phyloP scores from a whole-genome alignment of 805 yeast genomes.

The Zygotorulaspora sp. region DNA sequence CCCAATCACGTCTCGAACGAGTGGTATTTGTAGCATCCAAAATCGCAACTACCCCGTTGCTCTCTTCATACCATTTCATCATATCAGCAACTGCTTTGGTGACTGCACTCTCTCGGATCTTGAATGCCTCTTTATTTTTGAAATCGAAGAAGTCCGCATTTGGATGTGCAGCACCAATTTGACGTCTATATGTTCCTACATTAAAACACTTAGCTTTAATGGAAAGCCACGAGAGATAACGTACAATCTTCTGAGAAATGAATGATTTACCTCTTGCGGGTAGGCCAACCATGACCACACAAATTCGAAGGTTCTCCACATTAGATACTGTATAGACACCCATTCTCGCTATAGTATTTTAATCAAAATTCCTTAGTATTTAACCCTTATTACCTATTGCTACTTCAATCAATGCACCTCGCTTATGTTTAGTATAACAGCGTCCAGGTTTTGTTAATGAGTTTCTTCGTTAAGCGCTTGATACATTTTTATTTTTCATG shows the following conservation, averaged over 20 bases:
- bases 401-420: no score
- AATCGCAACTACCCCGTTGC: slow-evolving; percentile 84
- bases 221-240: slow-evolving; percentile 89
- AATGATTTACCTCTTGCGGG: slow-evolving; percentile 93
- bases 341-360: slow-evolving; percentile 9
- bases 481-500: no score
- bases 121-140: slow-evolving; percentile 57
- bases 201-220: slow-evolving; percentile 83
- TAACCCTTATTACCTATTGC: no score
- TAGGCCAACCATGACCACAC: slow-evolving; percentile 84
- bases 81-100: slow-evolving; percentile 69
- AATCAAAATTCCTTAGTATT: not conserved
- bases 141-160: slow-evolving; percentile 77
- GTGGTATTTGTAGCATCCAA: slow-evolving; percentile 93
- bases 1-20: slow-evolving; percentile 58
- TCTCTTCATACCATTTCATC: slow-evolving; percentile 79
- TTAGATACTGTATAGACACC: slow-evolving; percentile 39
- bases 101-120: slow-evolving; percentile 64
- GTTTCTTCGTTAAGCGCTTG: no score
- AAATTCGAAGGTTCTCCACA: slow-evolving; percentile 59
- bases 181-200: slow-evolving; percentile 80
- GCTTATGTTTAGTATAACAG: no score
- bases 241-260: slow-evolving; percentile 88
- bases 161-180: slow-evolving; percentile 45
- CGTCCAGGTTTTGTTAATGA: no score